Percentiles rank a stretch among this genome's conserved stretches.
Evolutionary conservation across 2,329 filamentous ascomycete genomes (phyloP).

Genomic region (Gyromitra esculenta): DNA sequence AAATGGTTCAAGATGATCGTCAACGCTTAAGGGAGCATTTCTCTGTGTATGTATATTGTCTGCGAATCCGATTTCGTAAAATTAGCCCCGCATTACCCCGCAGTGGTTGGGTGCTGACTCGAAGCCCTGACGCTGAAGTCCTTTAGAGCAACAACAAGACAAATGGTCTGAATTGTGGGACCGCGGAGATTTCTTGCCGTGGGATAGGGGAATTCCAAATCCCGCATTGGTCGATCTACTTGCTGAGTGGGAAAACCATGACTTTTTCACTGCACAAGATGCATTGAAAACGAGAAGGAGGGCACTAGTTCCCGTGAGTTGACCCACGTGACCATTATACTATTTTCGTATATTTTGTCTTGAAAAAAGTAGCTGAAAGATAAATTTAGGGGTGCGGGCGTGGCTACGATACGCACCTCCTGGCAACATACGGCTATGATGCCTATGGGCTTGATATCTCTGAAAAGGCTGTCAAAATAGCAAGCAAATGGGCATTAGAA

Average conservation of each 20-base stretch:
- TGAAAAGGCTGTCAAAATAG: constrained; percentile 62
- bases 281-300: constrained; percentile 44
- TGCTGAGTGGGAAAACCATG: constrained; percentile 37
- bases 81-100: constrained; percentile 17
- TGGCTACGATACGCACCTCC: constrained; percentile 81
- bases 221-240: constrained; percentile 51
- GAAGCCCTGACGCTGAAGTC: constrained; percentile 5
- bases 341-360: neutral
- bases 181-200: constrained; percentile 43
- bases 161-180: constrained; percentile 53
- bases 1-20: constrained; percentile 20
- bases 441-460: constrained; percentile 78
- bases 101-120: constrained; percentile 29
- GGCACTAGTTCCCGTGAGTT: constrained; percentile 49
- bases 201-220: constrained; percentile 45
- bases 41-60: constrained; percentile 40
- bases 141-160: constrained; percentile 35
- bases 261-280: constrained; percentile 41
- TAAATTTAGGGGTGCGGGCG: constrained; percentile 76
- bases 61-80: neutral
- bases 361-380: neutral
- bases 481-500: constrained; percentile 34
- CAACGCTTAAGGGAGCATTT: constrained; percentile 40
- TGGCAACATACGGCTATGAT: constrained; percentile 80
- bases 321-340: neutral